phyloP scores from a whole-genome alignment of 2,329 filamentous ascomycete species.

The Aspergillus tanneri region DNA sequence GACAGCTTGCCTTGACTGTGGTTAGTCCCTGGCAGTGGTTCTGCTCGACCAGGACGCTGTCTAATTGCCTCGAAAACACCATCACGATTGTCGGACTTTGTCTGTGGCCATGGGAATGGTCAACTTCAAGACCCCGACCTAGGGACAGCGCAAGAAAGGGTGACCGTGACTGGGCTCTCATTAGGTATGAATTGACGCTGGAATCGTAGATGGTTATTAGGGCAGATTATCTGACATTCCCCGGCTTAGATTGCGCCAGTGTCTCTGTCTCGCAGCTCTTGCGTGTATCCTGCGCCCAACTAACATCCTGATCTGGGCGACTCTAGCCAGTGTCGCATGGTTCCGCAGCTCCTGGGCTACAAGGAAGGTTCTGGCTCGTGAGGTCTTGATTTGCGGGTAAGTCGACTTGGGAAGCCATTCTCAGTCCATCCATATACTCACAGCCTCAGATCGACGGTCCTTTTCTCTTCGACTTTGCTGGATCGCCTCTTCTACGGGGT shows the following conservation, averaged over 20 bases:
- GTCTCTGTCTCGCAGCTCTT: constrained; percentile 72
- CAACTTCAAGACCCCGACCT: too few species aligned
- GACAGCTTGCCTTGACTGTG: constrained; percentile 67
- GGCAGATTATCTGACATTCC: neutral
- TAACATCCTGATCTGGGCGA: constrained; percentile 81
- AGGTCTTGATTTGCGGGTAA: constrained; percentile 61
- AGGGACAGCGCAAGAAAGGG: too few species aligned
- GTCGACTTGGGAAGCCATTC: constrained; percentile 19
- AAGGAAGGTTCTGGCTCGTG: constrained; percentile 57
- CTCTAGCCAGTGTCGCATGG: constrained; percentile 59
- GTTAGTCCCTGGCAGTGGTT: constrained; percentile 96
- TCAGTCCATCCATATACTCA: constrained; percentile 10
- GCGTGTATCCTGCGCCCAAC: constrained; percentile 88
- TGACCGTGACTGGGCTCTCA: constrained; percentile 10
- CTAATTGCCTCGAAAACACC: constrained; percentile 89
- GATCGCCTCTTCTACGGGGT: constrained; percentile 78
- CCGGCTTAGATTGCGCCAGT: constrained; percentile 56
- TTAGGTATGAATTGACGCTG: constrained; percentile 31
- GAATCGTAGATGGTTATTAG: too few species aligned
- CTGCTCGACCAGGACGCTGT: constrained; percentile 87
- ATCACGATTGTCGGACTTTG: constrained; percentile 76
- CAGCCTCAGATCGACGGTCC: constrained; percentile 51
- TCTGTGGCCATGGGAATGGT: constrained; percentile 82
- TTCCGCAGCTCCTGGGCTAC: constrained; percentile 44
- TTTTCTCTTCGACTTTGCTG: constrained; percentile 63